Evolutionary conservation across 2,329 filamentous ascomycete species (phyloP).

Genomic region (Apiospora koreana): DNA sequence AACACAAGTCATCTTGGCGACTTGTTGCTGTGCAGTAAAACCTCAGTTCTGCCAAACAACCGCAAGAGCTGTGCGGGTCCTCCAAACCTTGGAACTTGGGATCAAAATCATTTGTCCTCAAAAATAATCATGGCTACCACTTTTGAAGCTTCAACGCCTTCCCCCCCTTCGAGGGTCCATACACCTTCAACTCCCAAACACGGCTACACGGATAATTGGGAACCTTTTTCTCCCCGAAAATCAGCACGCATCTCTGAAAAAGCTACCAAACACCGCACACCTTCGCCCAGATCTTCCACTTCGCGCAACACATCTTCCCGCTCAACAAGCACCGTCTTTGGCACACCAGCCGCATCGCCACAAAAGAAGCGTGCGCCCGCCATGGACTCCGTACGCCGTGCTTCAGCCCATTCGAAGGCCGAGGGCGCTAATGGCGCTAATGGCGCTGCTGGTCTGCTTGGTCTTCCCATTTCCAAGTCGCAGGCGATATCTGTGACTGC

Average conservation of each 20-base stretch:
- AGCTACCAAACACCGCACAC: slow-evolving; percentile 56
- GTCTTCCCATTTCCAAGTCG: slow-evolving; percentile 30
- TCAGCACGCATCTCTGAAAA: slow-evolving; percentile 61
- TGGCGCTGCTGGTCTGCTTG: slow-evolving; percentile 46
- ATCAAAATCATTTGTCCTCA: not conserved
- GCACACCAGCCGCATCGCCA: slow-evolving; percentile 47
- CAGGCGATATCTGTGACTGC: slow-evolving; percentile 29
- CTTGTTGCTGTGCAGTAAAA: not conserved
- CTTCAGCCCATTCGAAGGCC: slow-evolving; percentile 44
- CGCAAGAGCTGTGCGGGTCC: not conserved
- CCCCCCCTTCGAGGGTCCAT: slow-evolving; percentile 57
- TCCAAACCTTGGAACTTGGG: not conserved
- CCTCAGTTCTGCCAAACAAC: slow-evolving; percentile 3
- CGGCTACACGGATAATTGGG: slow-evolving; percentile 68
- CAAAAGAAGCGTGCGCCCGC: slow-evolving; percentile 52
- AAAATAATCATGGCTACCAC: slow-evolving; percentile 35
- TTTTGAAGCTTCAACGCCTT: slow-evolving; percentile 55
- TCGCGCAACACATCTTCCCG: slow-evolving; percentile 28
- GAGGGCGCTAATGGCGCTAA: slow-evolving; percentile 43
- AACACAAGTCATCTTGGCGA: not conserved
- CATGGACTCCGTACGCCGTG: slow-evolving; percentile 49
- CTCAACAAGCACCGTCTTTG: slow-evolving; percentile 26
- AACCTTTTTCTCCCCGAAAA: slow-evolving; percentile 72
- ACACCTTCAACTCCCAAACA: slow-evolving; percentile 71
- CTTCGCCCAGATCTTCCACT: slow-evolving; percentile 46